A percentile compares a stretch with the other conserved stretches of the same genome.
Evolutionary conservation across 2,329 filamentous ascomycete species (phyloP).

Genomic region (Cytospora leucostoma): DNA sequence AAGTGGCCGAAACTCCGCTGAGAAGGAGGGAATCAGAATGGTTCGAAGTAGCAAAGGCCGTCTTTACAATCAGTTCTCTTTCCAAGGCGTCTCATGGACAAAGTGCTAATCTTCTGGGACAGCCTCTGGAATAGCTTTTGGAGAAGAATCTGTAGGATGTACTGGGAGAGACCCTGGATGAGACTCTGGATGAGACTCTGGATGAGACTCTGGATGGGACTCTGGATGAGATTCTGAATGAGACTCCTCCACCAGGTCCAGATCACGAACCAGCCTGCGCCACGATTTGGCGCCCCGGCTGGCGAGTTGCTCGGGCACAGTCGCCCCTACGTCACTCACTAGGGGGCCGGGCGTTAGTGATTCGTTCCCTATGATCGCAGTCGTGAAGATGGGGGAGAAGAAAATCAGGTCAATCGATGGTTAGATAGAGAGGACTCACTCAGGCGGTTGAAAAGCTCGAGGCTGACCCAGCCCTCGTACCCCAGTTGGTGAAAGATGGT

Average conservation of each 20-base stretch:
- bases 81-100: too few relatives aligned
- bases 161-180: too few relatives aligned
- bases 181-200: neutral
- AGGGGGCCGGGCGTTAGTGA: neutral
- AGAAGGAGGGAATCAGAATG: neutral
- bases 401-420: neutral
- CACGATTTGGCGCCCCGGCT: conserved; percentile 52
- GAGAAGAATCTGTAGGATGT: too few relatives aligned
- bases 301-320: conserved; percentile 54
- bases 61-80: too few relatives aligned
- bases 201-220: neutral
- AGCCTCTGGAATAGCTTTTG: too few relatives aligned
- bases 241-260: conserved; percentile 34
- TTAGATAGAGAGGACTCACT: neutral
- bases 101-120: too few relatives aligned
- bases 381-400: neutral
- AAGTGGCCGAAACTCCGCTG: neutral
- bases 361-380: neutral
- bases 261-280: conserved; percentile 45
- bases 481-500: conserved; percentile 65
- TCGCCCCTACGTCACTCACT: conserved; percentile 52
- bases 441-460: conserved; percentile 68
- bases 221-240: neutral
- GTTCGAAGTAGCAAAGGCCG: too few relatives aligned
- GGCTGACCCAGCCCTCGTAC: conserved; percentile 69